Evolutionary conservation across 1,284 basidiomycete species (phyloP), one percentile per base, ranked within the genome.

Genomic region (Sporisorium exsertum): DNA sequence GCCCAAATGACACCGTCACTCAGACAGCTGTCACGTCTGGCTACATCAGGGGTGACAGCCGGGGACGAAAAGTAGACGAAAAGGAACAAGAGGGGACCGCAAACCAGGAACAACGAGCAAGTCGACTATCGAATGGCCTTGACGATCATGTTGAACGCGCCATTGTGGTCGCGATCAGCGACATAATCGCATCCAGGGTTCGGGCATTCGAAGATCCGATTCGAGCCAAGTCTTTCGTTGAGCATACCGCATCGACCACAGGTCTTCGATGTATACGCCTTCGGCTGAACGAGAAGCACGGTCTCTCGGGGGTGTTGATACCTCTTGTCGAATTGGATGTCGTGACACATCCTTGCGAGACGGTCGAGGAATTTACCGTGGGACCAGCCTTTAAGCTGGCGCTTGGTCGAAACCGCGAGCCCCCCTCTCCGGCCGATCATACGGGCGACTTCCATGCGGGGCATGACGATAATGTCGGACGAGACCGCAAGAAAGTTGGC

Each of bases 41-140:
- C 18, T 16, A 16, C 15, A 40, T n/a, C 37, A 40, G 37, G 37
- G 16, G 37, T 40, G 37, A 40, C 18, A 40, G 37, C 15, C 12
- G 37, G 16, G 35, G 35, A 35, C 35, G 35, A 35, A 15, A 35
- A 13, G 35, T 10, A 35, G 37, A 40, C 37, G 18, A 40, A 8
- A n/a, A 5, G 5, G 18, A 18, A 18, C 16, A 40, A 15, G 37
- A 40, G 16, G 37, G n/a, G 37, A 40, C 37, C 8, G n/a, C 16
- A 18, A n/a, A 40, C 37, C 16, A 40, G 16, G 8, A 40, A 18
- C 18, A n/a, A 40, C 37, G 37, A 40, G 6, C 6, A 32, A 8
- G 37, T 18, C 37, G 37, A 18, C 37, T 40, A 40, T 40, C 89
- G 94, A 13, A 45, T 45, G n/a, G 43, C 43, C 43, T 45, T 45